A percentile compares a stretch with the other conserved stretches of the same genome.
Conservation (phyloP, 352 stramenopile genomes). For the Pythium biforme region DNA sequence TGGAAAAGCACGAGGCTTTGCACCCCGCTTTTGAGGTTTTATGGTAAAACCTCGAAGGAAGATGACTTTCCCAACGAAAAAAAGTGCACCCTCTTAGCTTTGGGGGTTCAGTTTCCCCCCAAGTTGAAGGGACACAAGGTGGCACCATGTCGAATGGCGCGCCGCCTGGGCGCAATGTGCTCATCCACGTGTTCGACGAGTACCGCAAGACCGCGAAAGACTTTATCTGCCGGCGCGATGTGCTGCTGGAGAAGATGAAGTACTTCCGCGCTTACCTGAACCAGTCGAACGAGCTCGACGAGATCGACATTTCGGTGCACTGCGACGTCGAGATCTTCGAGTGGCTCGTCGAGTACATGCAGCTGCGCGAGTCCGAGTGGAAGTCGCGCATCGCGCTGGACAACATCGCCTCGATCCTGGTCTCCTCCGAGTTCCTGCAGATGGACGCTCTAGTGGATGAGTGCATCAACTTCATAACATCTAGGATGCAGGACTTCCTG, state of each 20-base stretch:
- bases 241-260: constrained; percentile 89
- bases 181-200: constrained; percentile 92
- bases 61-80: constrained; percentile 18
- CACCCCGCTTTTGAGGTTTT: constrained; percentile 25
- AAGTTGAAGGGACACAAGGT: constrained; percentile 17
- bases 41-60: constrained; percentile 25
- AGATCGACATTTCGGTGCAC: constrained; percentile 93
- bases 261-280: constrained; percentile 89
- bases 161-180: constrained; percentile 38
- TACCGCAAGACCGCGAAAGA: constrained; percentile 82
- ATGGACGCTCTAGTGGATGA: constrained; percentile 88
- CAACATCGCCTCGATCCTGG: constrained; percentile 85
- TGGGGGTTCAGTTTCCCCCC: too few species aligned
- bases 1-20: constrained; percentile 29
- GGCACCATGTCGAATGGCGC: neutral
- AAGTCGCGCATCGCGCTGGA: constrained; percentile 58
- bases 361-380: constrained; percentile 46
- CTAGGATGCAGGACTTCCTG: constrained; percentile 78
- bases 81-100: constrained; percentile 6
- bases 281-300: constrained; percentile 75
- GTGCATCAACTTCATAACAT: constrained; percentile 77
- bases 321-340: constrained; percentile 93
- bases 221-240: constrained; percentile 75
- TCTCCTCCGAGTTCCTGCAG: constrained; percentile 90
- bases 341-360: constrained; percentile 89